phyloP scores from a whole-genome alignment of 805 yeast genomes.

The Isabelozyma heimii region DNA sequence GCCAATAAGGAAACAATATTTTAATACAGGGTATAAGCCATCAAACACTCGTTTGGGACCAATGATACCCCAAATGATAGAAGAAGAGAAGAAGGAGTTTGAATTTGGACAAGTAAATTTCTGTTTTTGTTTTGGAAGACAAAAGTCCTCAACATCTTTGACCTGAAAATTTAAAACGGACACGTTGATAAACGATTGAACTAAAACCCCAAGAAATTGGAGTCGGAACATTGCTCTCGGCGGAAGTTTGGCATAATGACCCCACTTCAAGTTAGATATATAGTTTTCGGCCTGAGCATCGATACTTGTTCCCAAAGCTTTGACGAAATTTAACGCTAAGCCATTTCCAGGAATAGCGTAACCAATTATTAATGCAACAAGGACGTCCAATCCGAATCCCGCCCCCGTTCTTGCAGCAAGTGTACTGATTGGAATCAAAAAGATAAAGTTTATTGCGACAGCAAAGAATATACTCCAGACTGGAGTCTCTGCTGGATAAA shows the following conservation, averaged over 20 bases:
- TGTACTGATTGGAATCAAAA: conserved; percentile 29
- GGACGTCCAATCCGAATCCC: conserved; percentile 32
- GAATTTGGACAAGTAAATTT: conserved; percentile 40
- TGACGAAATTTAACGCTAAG: conserved; percentile 44
- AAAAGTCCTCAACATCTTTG: conserved; percentile 31
- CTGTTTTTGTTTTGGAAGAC: conserved; percentile 40
- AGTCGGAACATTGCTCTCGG: conserved; percentile 54
- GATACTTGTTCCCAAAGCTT: conserved; percentile 56
- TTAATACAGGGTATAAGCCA: conserved; percentile 26
- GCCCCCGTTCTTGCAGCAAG: conserved; percentile 29
- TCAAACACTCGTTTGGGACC: conserved; percentile 44
- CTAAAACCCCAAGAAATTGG: conserved; percentile 22
- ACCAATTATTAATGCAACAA: conserved; percentile 36
- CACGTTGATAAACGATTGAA: conserved; percentile 21
- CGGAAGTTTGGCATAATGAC: conserved; percentile 59
- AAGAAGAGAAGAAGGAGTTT: conserved; percentile 47
- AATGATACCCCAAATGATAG: conserved; percentile 64
- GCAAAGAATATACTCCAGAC: conserved; percentile 37
- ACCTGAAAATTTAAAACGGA: conserved; percentile 27
- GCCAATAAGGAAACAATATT: conserved; percentile 34
- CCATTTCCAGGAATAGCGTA: conserved; percentile 38
- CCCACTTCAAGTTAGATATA: conserved; percentile 57
- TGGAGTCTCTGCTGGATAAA: conserved; percentile 32
- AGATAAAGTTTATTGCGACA: conserved; percentile 27
- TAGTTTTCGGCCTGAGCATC: conserved; percentile 56